phyloP scores from a whole-genome alignment of 2,329 filamentous ascomycete species.

The Colletotrichum falcatum region DNA sequence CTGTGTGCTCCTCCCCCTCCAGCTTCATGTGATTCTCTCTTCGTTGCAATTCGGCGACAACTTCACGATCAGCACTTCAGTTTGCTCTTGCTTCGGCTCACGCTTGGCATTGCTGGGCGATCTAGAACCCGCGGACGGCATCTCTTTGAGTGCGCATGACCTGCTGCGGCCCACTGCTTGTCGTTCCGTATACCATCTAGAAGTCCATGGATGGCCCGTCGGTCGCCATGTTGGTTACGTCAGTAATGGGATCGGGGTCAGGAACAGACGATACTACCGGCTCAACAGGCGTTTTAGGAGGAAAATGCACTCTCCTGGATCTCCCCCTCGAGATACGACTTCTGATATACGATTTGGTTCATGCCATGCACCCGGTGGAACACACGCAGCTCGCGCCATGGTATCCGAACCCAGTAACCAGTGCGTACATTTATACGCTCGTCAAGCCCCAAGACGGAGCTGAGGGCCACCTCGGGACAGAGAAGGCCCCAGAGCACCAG shows the following conservation, averaged over 20 bases:
- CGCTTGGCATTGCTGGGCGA: slow-evolving; percentile 1
- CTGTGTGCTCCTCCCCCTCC: not conserved
- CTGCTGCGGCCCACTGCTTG: slow-evolving; percentile 2
- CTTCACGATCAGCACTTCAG: not conserved
- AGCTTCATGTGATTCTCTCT: not conserved
- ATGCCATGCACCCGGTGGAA: slow-evolving; percentile 53
- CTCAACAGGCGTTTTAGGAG: not conserved
- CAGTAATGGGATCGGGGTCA: not conserved
- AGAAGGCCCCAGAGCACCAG: not conserved
- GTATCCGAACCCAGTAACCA: slow-evolving; percentile 52
- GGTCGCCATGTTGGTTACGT: not conserved
- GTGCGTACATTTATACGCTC: slow-evolving; percentile 49
- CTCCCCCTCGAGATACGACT: slow-evolving; percentile 60
- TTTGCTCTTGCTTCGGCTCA: not conserved
- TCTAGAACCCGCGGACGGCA: not conserved
- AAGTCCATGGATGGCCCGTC: not conserved
- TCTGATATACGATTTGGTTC: slow-evolving; percentile 59
- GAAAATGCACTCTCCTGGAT: slow-evolving; percentile 47
- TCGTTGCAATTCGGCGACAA: not conserved
- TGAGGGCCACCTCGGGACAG: slow-evolving; percentile 12
- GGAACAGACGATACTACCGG: not conserved
- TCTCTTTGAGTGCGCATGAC: not conserved
- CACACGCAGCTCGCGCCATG: slow-evolving; percentile 54
- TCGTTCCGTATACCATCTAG: not conserved
- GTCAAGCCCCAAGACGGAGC: slow-evolving; percentile 27